Percentiles rank a stretch among this genome's conserved stretches.
phyloP scores from a whole-genome alignment of 2,329 filamentous ascomycete genomes.

The Fulvia fulva region DNA sequence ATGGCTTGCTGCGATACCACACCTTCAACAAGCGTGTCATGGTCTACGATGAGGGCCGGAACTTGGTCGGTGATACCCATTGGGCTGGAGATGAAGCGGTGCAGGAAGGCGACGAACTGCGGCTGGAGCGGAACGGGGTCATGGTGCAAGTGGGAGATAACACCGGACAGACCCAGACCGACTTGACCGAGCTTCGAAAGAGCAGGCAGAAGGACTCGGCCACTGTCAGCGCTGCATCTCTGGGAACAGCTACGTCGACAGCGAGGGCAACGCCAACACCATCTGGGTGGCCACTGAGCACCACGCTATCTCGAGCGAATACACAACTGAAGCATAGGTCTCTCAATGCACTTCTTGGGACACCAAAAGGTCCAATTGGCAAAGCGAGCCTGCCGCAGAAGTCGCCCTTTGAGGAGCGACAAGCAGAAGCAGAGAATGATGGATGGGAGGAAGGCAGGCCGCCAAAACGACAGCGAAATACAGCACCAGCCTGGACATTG shows the following conservation, averaged over 20 bases:
- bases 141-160: slow-evolving; percentile 78
- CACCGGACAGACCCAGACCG: slow-evolving; percentile 69
- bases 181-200: slow-evolving; percentile 70
- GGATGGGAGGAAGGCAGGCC: slow-evolving; percentile 33
- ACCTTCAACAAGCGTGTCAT: slow-evolving; percentile 88
- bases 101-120: slow-evolving; percentile 75
- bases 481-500: slow-evolving; percentile 19
- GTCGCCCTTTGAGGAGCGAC: slow-evolving; percentile 64
- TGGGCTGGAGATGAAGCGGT: slow-evolving; percentile 68
- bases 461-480: slow-evolving; percentile 39
- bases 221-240: slow-evolving; percentile 12
- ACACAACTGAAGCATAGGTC: slow-evolving; percentile 53
- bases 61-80: slow-evolving; percentile 80
- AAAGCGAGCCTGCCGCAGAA: slow-evolving; percentile 55
- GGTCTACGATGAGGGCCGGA: slow-evolving; percentile 78
- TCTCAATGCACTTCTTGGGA: slow-evolving; percentile 61
- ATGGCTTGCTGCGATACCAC: slow-evolving; percentile 83
- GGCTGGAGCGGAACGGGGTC: slow-evolving; percentile 69
- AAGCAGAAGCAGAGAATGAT: slow-evolving; percentile 30
- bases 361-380: slow-evolving; percentile 59
- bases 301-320: slow-evolving; percentile 16
- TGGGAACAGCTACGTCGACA: background rate
- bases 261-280: slow-evolving; percentile 17
- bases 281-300: slow-evolving; percentile 5
- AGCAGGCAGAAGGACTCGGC: slow-evolving; percentile 54